Percentiles rank a stretch among this genome's conserved stretches.
These are phyloP conservation scores for Tagetes erecta DNA, from an alignment of 129 eudicot species.

Conservation along the genomic window DNA sequence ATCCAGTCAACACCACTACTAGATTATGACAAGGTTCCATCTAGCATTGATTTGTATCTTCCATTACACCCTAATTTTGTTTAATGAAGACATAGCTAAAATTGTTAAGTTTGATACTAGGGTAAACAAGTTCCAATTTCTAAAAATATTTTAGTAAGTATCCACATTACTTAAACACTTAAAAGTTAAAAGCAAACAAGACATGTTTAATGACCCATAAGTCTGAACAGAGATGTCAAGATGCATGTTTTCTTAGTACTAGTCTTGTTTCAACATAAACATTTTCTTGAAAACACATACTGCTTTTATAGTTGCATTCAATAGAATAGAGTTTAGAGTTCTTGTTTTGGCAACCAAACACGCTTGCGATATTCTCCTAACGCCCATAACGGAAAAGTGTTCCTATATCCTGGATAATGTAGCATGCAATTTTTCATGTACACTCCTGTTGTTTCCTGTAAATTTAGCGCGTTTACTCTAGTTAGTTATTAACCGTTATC, in stretches of 20 bases:
- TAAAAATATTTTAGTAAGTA: too few relatives aligned
- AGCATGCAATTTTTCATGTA: slow-evolving; percentile 42
- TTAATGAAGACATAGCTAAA: too few relatives aligned
- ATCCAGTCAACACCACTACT: too few relatives aligned
- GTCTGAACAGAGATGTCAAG: background rate
- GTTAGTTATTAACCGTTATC: background rate
- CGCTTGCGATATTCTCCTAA: slow-evolving; percentile 30
- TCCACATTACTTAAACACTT: background rate
- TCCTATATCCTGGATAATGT: slow-evolving; percentile 37
- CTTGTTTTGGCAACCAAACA: slow-evolving; percentile 27
- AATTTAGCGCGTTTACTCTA: background rate
- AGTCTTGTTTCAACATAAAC: slow-evolving; percentile 4
- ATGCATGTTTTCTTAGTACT: background rate
- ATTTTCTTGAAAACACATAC: background rate
- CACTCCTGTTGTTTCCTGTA: slow-evolving; percentile 35
- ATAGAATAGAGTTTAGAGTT: slow-evolving; percentile 8
- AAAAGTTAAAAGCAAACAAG: background rate
- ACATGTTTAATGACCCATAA: slow-evolving; percentile 1
- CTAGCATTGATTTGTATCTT: too few relatives aligned
- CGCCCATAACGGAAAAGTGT: slow-evolving; percentile 37
- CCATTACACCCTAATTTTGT: too few relatives aligned
- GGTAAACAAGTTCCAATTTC: too few relatives aligned
- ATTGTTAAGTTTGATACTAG: too few relatives aligned
- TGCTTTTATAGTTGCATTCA: background rate
- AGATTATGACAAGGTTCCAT: too few relatives aligned